Base-by-base conservation (phyloP, 2,329 filamentous ascomycete genomes). In the Delphinella strobiligena region DNA sequence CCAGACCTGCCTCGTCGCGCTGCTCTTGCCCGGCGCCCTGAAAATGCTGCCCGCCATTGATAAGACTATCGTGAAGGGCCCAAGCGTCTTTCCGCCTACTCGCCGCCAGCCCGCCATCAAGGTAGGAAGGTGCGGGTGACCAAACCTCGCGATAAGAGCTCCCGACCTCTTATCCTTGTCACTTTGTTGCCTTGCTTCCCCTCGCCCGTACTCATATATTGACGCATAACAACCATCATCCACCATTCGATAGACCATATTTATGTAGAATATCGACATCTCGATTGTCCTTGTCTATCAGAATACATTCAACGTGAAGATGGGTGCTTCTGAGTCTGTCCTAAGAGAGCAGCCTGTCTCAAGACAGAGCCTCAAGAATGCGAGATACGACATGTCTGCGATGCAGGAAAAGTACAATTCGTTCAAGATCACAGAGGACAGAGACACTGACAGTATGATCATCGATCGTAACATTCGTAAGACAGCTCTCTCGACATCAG, bases 391-490 rank as follows among this genome's bases (percentile, higher is more conserved):
- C 4, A 18, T 35, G 4, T 3, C 31, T 12, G 36, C 31, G 2
- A 22, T 38, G 41, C 36, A 38, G 33, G 55, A 59, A 47, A 58
- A 58, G 48, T 56, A 56, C 45, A 54, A 58, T 38, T 51, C 51
- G 29, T 43, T 58, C 14, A 48, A 47, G 16, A 50, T 58, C 30
- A 53, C 52, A 29, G 46, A 54, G 14, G 41, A 43, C 29, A 31
- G 18, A 12, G 41, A 43, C 24, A 43, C 36, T 15, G 36, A 39
- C 27, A 43, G 41, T 19, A 39, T 43, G 41, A 34, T 43, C 7
- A 17, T 43, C 18, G 41, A 43, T 9, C 32, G 36, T 10, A 16
- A 15, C 1, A 14, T 19, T 4, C 7, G 33, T 35, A 3, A 17
- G 33, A 17, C 12, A 5, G 5, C 7, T 33, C 12, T 12, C 22